A percentile compares a stretch with the other conserved stretches of the same genome.
These are phyloP conservation scores for Agaricales sp. DNA, from an alignment of 1,284 basidiomycete species.

Conservation along the genomic window DNA sequence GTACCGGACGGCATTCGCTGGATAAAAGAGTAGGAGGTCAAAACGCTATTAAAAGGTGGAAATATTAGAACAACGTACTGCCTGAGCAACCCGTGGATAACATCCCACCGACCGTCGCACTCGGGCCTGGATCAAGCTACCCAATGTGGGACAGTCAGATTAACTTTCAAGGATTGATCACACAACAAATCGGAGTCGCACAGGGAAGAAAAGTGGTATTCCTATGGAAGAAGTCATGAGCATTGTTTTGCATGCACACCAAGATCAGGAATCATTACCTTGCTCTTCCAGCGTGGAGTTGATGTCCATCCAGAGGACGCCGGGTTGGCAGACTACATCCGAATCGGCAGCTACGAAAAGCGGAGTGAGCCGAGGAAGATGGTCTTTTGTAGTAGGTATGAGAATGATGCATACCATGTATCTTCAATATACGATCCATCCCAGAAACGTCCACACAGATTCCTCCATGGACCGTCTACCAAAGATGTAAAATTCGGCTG, in stretches of 20 bases:
- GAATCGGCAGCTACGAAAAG: constrained; percentile 55
- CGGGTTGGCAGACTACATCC: constrained; percentile 79
- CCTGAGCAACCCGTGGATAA: constrained; percentile 76
- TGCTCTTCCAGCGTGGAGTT: constrained; percentile 66
- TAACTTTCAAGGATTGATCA: neutral
- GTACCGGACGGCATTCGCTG: constrained; percentile 83
- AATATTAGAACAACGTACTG: constrained; percentile 32
- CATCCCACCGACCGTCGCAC: constrained; percentile 90
- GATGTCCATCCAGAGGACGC: constrained; percentile 78
- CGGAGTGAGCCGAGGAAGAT: constrained; percentile 6
- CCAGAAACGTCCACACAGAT: constrained; percentile 79
- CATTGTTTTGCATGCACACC: neutral
- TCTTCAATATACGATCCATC: constrained; percentile 79
- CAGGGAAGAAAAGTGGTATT: constrained; percentile 83
- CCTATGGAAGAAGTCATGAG: constrained; percentile 21
- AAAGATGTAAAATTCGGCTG: too few relatives aligned
- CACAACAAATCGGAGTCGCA: constrained; percentile 24
- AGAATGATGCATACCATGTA: constrained; percentile 45
- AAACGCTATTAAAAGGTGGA: constrained; percentile 1
- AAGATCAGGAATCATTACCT: constrained; percentile 22
- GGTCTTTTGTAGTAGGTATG: neutral
- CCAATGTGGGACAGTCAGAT: neutral
- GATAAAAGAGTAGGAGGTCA: constrained; percentile 9
- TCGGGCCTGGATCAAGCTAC: constrained; percentile 71
- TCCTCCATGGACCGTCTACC: constrained; percentile 47